Base-by-base conservation (phyloP, 1,284 basidiomycete genomes). In the Trichosporon inkin region DNA sequence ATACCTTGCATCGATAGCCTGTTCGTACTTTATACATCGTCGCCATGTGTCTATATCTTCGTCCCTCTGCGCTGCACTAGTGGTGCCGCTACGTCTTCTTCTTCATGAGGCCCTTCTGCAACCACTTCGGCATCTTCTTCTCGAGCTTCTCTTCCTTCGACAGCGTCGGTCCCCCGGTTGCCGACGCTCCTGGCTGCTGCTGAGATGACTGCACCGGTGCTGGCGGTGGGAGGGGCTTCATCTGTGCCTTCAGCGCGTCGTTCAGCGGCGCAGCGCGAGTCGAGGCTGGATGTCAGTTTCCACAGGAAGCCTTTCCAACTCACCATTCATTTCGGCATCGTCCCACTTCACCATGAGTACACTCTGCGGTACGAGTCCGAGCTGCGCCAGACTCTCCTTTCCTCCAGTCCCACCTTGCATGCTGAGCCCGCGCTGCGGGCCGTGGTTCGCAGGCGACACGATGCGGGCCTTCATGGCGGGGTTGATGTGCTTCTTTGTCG, bases 331-430 rank as follows among this genome's bases (percentile, higher is more conserved):
- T 14, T 60, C 71, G 19, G 71, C 74, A 10, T 76, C 77, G 11
- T 71, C 73, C 67, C 72, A 79, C 47, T 62, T 63, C 20, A 79
- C 65, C 56, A 77, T 47, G 56, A 79, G 60, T 34, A 79, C 67
- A 62, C 73, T 75, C 69, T 79, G 77, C 6, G 77, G 77, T 10
- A 79, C 76, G 13, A 79, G 59, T 2, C 76, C 74, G 28, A 79
- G 62, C 47, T 76, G 70, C 28, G 61, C 57, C 37, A 79, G 61
- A 3, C 63, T 73, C 67, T 76, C 72, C 37, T 65, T 69, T 8
- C 71, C 69, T 7, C 75, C 75, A 28, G 65, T 73, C 4, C 75
- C 75, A n/a, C 68, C 69, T 56, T 67, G 65, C 35, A 71, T 55
- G 35, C 70, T 66, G 5, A 53, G 57, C 0, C 71, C 74, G 13